phyloP scores from a whole-genome alignment of 1,284 basidiomycete species.

The Austroboletus novae-zelandiae region DNA sequence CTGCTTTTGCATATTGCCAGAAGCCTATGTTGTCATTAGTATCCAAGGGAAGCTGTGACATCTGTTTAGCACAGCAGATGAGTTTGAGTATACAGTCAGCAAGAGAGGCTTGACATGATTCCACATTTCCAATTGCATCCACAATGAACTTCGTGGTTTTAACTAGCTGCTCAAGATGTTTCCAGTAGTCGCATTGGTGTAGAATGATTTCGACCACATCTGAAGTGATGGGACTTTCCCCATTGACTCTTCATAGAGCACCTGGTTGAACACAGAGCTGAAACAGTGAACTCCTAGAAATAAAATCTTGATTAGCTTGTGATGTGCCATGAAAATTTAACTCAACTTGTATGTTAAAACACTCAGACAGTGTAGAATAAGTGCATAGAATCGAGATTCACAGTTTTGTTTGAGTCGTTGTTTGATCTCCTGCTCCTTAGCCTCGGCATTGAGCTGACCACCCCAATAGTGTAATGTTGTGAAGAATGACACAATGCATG shows the following conservation, averaged over 20 bases:
- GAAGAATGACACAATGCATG: slow-evolving; percentile 33
- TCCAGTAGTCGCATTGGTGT: neutral
- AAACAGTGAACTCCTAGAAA: neutral
- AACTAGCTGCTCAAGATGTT: neutral
- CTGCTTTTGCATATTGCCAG: neutral
- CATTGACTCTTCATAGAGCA: neutral
- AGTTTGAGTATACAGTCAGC: neutral
- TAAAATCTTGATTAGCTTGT: too few species aligned
- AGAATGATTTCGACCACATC: neutral
- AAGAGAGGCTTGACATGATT: neutral
- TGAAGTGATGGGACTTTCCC: neutral
- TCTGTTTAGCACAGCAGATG: neutral
- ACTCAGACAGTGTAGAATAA: neutral
- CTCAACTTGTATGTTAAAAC: neutral
- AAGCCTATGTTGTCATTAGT: neutral
- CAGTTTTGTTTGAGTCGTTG: slow-evolving; percentile 27
- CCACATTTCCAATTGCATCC: neutral
- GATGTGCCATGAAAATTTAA: too few species aligned
- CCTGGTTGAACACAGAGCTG: neutral
- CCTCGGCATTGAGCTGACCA: slow-evolving; percentile 18
- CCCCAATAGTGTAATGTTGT: slow-evolving; percentile 35
- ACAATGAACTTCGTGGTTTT: neutral
- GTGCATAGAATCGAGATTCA: slow-evolving; percentile 13
- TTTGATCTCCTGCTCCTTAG: slow-evolving; percentile 13
- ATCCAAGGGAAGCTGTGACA: neutral